Percentiles rank a stretch among this genome's conserved stretches.
Evolutionary conservation across 2,329 filamentous ascomycete genomes (phyloP).

Genomic region (Stachybotrys echinatus): DNA sequence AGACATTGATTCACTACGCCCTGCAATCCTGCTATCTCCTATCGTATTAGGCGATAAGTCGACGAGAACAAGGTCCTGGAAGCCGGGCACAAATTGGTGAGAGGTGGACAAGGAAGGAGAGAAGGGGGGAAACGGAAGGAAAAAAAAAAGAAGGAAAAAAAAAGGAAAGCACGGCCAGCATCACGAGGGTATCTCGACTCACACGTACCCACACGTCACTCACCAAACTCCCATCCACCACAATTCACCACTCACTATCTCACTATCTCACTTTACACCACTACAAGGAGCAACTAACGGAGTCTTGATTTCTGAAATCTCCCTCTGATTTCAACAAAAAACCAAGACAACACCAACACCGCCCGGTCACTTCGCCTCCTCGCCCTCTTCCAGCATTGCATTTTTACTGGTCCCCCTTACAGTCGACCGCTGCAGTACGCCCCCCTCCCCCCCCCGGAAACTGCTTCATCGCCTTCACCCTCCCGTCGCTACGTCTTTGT

Average conservation of each 20-base stretch:
- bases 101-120: no score
- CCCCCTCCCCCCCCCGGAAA: neutral
- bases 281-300: neutral
- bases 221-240: neutral
- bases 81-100: no score
- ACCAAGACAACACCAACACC: no score
- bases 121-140: no score
- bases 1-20: neutral
- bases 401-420: neutral
- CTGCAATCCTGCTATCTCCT: neutral
- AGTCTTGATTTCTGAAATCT: neutral
- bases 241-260: neutral
- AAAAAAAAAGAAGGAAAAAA: neutral
- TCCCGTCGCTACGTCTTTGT: neutral
- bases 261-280: neutral
- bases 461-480: neutral
- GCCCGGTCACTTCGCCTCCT: no score
- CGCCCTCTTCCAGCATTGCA: no score
- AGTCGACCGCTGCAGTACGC: neutral
- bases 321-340: neutral
- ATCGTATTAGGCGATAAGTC: neutral
- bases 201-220: neutral
- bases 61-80: no score
- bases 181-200: neutral
- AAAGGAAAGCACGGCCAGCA: neutral